A percentile compares a stretch with the other conserved stretches of the same genome.
Conservation (phyloP, 257 asterid genomes). For the Jacaranda mimosifolia region DNA sequence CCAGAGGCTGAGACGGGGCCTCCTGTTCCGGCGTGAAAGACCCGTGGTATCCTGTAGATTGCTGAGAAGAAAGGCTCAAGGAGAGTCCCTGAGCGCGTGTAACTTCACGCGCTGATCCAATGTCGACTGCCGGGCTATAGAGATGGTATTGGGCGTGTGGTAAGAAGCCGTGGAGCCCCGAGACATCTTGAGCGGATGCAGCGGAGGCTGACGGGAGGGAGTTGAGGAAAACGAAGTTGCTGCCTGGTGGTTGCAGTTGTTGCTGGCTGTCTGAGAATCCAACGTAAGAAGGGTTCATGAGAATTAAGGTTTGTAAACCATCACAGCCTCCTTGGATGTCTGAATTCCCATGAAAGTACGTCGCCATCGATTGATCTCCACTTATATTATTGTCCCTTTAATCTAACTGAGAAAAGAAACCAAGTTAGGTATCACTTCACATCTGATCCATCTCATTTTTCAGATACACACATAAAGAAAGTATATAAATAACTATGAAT, state of each 20-base stretch:
- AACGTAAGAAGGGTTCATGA: slow-evolving; percentile 72
- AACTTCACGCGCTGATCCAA: slow-evolving; percentile 51
- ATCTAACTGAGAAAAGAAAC: no score
- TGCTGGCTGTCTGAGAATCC: slow-evolving; percentile 56
- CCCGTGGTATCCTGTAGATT: slow-evolving; percentile 27
- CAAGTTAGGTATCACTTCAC: no score
- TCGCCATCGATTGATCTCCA: slow-evolving; percentile 49
- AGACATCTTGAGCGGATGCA: slow-evolving; percentile 38
- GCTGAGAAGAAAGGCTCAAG: slow-evolving; percentile 62
- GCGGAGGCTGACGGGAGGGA: not conserved
- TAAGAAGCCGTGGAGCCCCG: not conserved
- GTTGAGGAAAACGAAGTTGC: slow-evolving; percentile 52
- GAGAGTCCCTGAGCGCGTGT: slow-evolving; percentile 67
- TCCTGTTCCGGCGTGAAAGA: not conserved
- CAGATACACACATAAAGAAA: no score
- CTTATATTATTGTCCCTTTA: no score
- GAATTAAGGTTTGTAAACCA: slow-evolving; percentile 66
- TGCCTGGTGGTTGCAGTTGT: slow-evolving; percentile 40
- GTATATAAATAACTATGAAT: no score
- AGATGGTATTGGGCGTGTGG: slow-evolving; percentile 49
- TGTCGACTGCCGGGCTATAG: slow-evolving; percentile 37
- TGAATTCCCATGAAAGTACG: slow-evolving; percentile 68
- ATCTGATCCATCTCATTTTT: no score
- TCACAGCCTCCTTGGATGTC: slow-evolving; percentile 61
- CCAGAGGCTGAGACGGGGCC: not conserved